Conservation (phyloP, 148 eudicot species). For the Polygonum maritimum region DNA sequence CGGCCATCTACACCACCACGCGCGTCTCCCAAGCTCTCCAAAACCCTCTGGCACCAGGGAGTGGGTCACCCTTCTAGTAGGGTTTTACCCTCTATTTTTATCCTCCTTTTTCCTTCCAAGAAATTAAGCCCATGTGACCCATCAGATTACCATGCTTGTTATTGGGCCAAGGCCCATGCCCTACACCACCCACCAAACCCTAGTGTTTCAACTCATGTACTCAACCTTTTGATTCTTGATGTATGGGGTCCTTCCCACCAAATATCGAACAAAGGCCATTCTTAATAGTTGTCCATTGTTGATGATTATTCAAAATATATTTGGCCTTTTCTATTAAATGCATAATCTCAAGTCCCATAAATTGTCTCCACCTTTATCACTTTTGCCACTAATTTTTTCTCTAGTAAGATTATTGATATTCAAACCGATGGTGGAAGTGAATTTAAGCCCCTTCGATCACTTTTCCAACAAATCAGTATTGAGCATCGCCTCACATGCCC, state of each 20-base stretch:
- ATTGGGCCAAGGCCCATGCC: not conserved
- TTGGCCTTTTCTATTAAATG: not conserved
- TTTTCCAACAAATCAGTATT: not conserved
- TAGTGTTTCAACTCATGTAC: not conserved
- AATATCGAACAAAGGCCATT: not conserved
- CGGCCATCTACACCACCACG: no score
- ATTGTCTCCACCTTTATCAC: not conserved
- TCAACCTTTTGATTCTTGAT: not conserved
- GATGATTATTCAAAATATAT: not conserved
- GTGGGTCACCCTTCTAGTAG: no score
- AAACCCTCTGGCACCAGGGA: no score
- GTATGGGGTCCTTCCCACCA: not conserved
- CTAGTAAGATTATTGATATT: no score
- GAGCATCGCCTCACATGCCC: not conserved
- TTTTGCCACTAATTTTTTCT: not conserved
- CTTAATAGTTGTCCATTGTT: not conserved
- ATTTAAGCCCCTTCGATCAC: not conserved
- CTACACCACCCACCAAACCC: not conserved
- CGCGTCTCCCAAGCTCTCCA: no score
- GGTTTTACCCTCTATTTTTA: no score
- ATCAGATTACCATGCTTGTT: no score
- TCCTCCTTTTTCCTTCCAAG: no score
- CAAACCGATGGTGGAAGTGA: not conserved
- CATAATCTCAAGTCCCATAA: not conserved
- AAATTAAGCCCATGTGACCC: no score